Evolutionary conservation across 345 rosid genomes (phyloP), one percentile per base, ranked within the genome.

Genomic region (Populus nigra): DNA sequence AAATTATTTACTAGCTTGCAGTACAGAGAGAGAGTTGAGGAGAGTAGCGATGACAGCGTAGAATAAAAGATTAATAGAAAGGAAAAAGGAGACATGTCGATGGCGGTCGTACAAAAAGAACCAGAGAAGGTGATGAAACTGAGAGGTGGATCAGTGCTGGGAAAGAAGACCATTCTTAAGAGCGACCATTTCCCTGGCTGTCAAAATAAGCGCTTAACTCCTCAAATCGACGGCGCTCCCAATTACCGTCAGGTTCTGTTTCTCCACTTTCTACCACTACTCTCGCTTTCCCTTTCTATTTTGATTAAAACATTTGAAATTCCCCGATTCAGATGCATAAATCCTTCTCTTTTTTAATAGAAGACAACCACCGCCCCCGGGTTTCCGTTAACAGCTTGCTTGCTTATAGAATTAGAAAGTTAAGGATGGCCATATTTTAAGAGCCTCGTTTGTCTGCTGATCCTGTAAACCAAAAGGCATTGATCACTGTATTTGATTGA

Each of bases 121-220:
- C 89, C 92, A 33, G 98, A 91, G 87, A 90, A 84, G 89, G 98
- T 95, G 73, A 90, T 95, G 97, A 95, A 89, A 88, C 80, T 86
- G 73, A 88, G 99, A 86, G 99, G 88, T 71, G 99, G 98, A 83
- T 95, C 99, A 47, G 99, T 95, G 45, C 84, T 95, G 38, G 99
- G 98, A n/a, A 95, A 91, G 91, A 91, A 89, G 86, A 95, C 99
- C 81, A 93, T 93, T 81, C 94, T 95, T 61, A 95, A 95, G 87
- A 91, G 97, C 82, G 99, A 95, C 86, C 99, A 95, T 79, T 95
- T 95, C 80, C 99, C 99, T n/a, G 98, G 99, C n/a, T 95, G 99
- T 77, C 99, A 93, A 65, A 95, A 95, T 75, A 95, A 92, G 77
- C 98, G 99, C 29, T 82, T 95, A 84, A 79, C 91, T 69, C 96